A percentile compares a stretch with the other conserved stretches of the same genome.
Evolutionary conservation across 495 filamentous ascomycete genomes (phyloP).

Genomic region (Rostrohypoxylon terebratum): DNA sequence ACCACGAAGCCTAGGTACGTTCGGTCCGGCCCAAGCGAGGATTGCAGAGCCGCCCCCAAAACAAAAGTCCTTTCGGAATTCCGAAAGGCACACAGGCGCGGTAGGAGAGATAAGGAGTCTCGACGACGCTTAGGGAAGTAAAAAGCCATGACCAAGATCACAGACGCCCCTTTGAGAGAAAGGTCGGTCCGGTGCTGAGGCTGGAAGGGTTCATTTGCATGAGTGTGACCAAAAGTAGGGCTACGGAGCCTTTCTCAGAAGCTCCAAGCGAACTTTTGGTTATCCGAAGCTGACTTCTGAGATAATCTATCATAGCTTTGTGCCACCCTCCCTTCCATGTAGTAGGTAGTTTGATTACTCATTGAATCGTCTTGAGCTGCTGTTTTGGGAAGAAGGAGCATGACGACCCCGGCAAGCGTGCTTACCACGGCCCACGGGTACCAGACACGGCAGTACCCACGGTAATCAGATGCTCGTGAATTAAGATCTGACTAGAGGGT

Average conservation of each 20-base stretch:
- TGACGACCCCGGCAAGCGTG: background rate
- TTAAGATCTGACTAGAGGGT: background rate
- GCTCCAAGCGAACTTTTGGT: constrained; percentile 3
- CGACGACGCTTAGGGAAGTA: constrained; percentile 58
- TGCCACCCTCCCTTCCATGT: constrained; percentile 3
- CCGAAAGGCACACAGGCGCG: constrained; percentile 50
- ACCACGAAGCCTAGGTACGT: too few species aligned
- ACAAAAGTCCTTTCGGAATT: constrained; percentile 35
- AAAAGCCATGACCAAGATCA: constrained; percentile 62
- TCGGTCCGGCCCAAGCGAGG: background rate
- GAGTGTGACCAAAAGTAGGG: constrained; percentile 58
- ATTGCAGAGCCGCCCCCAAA: constrained; percentile 38
- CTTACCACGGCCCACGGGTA: background rate
- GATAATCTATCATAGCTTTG: background rate
- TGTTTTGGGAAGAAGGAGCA: background rate
- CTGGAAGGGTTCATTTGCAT: constrained; percentile 65
- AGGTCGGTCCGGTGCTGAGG: constrained; percentile 62
- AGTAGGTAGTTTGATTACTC: background rate
- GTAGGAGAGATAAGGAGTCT: constrained; percentile 32
- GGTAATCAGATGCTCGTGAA: background rate
- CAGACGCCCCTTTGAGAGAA: constrained; percentile 64
- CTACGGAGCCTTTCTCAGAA: constrained; percentile 50
- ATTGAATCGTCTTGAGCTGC: background rate
- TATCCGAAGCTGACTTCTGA: constrained; percentile 8
- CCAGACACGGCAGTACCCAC: background rate